These are phyloP conservation scores for Pseudocercospora cruenta DNA, from an alignment of 2,329 filamentous ascomycete genomes.

Conservation along the genomic window DNA sequence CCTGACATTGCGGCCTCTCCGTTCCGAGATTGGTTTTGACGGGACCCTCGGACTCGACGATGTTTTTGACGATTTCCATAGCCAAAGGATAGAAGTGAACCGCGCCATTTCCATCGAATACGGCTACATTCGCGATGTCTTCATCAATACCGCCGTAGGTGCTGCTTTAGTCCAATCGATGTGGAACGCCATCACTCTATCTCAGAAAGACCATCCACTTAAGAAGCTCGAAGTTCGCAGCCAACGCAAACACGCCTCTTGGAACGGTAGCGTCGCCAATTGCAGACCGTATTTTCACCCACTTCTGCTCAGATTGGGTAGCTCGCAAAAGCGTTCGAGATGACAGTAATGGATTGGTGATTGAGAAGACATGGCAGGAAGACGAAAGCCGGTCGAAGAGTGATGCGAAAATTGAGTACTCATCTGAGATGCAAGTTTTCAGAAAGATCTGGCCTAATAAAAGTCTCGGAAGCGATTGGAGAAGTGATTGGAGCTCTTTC, in stretches of 20 bases:
- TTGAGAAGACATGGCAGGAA: constrained; percentile 2
- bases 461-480: neutral
- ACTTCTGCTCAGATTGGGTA: neutral
- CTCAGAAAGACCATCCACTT: neutral
- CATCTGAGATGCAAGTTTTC: neutral
- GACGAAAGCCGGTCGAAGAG: neutral
- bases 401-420: neutral
- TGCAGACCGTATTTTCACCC: neutral
- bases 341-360: neutral
- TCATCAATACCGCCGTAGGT: neutral
- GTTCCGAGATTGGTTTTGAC: neutral
- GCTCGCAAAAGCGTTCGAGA: neutral
- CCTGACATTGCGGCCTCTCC: neutral
- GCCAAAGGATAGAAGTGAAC: neutral
- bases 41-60: neutral
- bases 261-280: neutral
- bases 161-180: neutral
- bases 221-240: neutral
- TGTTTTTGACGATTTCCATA: constrained; percentile 2
- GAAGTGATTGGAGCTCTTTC: neutral
- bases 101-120: neutral
- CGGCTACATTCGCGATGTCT: neutral
- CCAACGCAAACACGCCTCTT: neutral
- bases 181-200: neutral
- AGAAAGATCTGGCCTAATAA: neutral